Evolutionary conservation across 1,284 basidiomycete species (phyloP).

Genomic region (Porodaedalea pini): DNA sequence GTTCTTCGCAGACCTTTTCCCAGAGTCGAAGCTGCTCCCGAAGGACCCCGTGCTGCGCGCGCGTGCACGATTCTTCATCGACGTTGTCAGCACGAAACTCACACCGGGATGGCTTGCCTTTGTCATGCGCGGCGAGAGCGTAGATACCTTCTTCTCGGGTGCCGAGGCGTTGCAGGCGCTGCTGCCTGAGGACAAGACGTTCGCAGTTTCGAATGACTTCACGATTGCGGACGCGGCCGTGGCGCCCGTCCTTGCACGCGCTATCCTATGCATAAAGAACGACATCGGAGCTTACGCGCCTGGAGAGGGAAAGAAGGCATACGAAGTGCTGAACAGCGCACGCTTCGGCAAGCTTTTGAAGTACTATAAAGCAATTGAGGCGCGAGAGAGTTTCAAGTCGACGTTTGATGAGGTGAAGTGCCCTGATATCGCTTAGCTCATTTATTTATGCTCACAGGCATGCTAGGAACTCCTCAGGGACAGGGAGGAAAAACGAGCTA

Average conservation of each 20-base stretch:
- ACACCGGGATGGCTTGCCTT: slow-evolving; percentile 36
- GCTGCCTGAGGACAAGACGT: slow-evolving; percentile 37
- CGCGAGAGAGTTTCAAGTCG: slow-evolving; percentile 45
- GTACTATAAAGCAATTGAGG: slow-evolving; percentile 40
- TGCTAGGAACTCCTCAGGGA: too few relatives aligned
- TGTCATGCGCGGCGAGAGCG: slow-evolving; percentile 38
- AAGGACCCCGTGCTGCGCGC: slow-evolving; percentile 54
- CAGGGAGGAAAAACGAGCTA: too few relatives aligned
- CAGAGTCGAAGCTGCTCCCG: slow-evolving; percentile 44
- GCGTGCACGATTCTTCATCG: slow-evolving; percentile 57
- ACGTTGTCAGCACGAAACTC: slow-evolving; percentile 44
- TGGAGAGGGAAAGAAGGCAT: slow-evolving; percentile 40
- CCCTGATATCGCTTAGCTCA: too few relatives aligned
- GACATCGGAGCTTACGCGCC: slow-evolving; percentile 45
- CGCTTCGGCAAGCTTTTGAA: slow-evolving; percentile 42
- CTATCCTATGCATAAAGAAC: slow-evolving; percentile 38
- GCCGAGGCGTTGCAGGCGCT: slow-evolving; percentile 42
- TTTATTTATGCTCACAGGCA: too few relatives aligned
- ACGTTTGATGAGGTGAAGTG: slow-evolving; percentile 41
- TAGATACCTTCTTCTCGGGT: slow-evolving; percentile 37
- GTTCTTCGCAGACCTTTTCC: slow-evolving; percentile 56
- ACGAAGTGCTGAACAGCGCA: slow-evolving; percentile 36
- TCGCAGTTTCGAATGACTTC: slow-evolving; percentile 43
- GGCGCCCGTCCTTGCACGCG: slow-evolving; percentile 36
- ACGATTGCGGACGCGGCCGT: slow-evolving; percentile 32